These are phyloP conservation scores for Hygrophila difformis DNA, from an alignment of 257 asterid genomes.

Conservation along the genomic window DNA sequence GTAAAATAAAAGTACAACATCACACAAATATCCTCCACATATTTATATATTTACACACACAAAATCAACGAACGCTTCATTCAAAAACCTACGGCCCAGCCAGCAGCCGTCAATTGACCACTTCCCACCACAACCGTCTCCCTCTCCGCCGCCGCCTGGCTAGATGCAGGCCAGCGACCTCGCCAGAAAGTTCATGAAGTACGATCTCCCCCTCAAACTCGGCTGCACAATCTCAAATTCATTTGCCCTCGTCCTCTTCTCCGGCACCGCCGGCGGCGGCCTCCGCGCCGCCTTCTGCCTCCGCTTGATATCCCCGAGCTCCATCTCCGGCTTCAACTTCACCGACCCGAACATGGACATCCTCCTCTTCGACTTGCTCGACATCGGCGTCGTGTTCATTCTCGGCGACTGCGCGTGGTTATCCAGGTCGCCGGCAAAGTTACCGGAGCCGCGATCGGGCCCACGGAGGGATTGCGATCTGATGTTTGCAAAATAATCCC, in stretches of 20 bases:
- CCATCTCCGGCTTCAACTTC: conserved; percentile 80
- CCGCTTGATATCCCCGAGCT: conserved; percentile 47
- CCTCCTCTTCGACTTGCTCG: conserved; percentile 46
- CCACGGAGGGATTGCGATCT: conserved; percentile 14
- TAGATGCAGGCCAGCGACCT: conserved; percentile 40
- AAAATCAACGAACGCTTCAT: too few relatives aligned
- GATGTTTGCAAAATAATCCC: conserved; percentile 28
- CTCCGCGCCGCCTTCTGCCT: conserved; percentile 38
- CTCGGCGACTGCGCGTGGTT: conserved; percentile 33
- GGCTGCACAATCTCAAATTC: conserved; percentile 23
- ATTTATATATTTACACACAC: too few relatives aligned
- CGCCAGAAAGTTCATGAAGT: conserved; percentile 27
- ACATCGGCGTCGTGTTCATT: conserved; percentile 68
- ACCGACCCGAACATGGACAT: conserved; percentile 78
- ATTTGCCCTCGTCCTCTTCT: conserved; percentile 11
- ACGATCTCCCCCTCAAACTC: conserved; percentile 23
- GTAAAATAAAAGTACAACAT: too few relatives aligned
- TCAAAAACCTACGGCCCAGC: too few relatives aligned
- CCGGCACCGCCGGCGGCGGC: conserved; percentile 12
- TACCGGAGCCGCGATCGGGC: background rate
- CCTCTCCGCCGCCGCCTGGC: conserved; percentile 12
- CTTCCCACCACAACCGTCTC: conserved; percentile 8
- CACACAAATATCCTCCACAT: too few relatives aligned
- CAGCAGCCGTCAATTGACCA: too few relatives aligned
- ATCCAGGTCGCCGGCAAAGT: conserved; percentile 11